Evolutionary conservation across 805 yeast species (phyloP).

Genomic region (baker's yeast (Saccharomyces cerevisiae)): DNA sequence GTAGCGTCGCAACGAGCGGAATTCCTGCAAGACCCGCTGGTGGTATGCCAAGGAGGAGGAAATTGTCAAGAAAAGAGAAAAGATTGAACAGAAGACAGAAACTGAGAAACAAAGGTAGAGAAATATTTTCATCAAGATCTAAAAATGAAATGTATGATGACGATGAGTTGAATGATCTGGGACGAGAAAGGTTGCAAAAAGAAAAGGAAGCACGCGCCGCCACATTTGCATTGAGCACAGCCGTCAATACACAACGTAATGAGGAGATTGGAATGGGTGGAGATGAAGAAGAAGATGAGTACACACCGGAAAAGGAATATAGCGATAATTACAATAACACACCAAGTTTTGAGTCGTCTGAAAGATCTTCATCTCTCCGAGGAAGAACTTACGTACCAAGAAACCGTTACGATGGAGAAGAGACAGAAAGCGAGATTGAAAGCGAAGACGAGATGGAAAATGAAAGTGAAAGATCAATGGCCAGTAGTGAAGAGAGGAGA

Average conservation of each 20-base stretch:
- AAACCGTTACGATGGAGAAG: background rate
- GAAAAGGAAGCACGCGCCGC: slow-evolving; percentile 39
- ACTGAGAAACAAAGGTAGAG: slow-evolving; percentile 28
- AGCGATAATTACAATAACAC: background rate
- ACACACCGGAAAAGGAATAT: slow-evolving; percentile 2
- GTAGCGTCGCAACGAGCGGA: slow-evolving; percentile 55
- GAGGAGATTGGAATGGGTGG: slow-evolving; percentile 8
- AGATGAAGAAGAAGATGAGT: background rate
- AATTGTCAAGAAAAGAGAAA: slow-evolving; percentile 14
- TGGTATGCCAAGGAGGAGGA: slow-evolving; percentile 51
- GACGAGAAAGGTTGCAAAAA: slow-evolving; percentile 33
- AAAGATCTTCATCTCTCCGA: background rate
- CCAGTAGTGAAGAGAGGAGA: slow-evolving; percentile 13
- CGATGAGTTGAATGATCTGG: slow-evolving; percentile 25
- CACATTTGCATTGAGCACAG: slow-evolving; percentile 34
- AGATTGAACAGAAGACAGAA: slow-evolving; percentile 29
- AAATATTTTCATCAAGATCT: slow-evolving; percentile 12
- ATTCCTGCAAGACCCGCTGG: slow-evolving; percentile 64
- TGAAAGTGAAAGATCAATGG: slow-evolving; percentile 3
- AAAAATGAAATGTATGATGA: slow-evolving; percentile 10
- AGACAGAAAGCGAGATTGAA: slow-evolving; percentile 1
- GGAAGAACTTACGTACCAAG: background rate
- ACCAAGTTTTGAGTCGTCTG: background rate
- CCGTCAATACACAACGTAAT: slow-evolving; percentile 5
- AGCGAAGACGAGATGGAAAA: background rate